Percentiles rank a stretch among this genome's conserved stretches.
phyloP scores from a whole-genome alignment of 73 alveolate species.

The Stentor roeselii region DNA sequence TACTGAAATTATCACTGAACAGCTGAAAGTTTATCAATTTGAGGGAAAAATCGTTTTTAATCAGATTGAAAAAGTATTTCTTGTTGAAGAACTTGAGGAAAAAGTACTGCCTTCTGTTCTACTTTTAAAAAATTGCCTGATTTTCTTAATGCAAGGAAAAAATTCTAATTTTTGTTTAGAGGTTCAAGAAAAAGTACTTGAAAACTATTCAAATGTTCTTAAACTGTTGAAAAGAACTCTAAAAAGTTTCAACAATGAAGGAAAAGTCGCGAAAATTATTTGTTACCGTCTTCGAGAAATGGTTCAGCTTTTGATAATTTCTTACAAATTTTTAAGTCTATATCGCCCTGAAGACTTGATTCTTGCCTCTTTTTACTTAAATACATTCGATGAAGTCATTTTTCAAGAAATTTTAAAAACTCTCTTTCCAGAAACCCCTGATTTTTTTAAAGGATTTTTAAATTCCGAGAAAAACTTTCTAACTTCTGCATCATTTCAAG shows the following conservation, averaged over 20 bases:
- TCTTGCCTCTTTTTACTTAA: not conserved
- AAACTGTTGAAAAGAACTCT: not conserved
- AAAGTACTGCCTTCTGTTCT: no score
- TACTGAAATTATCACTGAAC: no score
- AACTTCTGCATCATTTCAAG: not conserved
- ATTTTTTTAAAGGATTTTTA: slow-evolving; percentile 18
- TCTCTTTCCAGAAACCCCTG: not conserved
- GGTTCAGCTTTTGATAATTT: not conserved
- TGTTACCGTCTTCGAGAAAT: not conserved
- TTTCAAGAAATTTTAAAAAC: not conserved
- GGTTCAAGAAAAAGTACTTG: not conserved
- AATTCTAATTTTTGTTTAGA: no score
- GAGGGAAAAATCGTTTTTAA: no score
- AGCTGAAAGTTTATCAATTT: no score
- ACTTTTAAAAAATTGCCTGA: no score
- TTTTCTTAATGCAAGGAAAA: no score
- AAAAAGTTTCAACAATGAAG: no score
- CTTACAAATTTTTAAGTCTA: no score
- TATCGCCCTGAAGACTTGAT: not conserved
- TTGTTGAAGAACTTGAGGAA: no score
- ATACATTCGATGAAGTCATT: not conserved
- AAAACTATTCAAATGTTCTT: not conserved
- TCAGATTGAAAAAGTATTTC: no score
- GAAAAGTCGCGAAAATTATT: not conserved
- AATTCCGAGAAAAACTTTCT: not conserved